Conservation (phyloP, 345 rosid genomes). For the Turnera subulata region DNA sequence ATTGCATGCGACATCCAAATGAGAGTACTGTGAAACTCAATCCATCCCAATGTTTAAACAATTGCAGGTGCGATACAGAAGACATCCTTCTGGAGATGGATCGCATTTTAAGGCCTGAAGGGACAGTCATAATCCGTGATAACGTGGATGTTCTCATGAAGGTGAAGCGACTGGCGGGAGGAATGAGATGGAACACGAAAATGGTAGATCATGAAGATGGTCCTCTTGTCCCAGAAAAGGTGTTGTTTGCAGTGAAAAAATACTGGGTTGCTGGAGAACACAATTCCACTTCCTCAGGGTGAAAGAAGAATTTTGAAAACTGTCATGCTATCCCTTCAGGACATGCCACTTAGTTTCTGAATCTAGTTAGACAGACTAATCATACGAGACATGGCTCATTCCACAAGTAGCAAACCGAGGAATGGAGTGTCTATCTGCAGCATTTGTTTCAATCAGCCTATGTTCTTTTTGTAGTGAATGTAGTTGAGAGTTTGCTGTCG, state of each 20-base stretch:
- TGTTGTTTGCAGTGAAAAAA: slow-evolving; percentile 30
- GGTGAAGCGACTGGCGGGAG: slow-evolving; percentile 21
- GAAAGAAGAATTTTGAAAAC: neutral
- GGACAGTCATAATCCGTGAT: slow-evolving; percentile 32
- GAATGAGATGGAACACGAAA: slow-evolving; percentile 32
- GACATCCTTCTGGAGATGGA: slow-evolving; percentile 34
- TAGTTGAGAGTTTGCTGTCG: too few species aligned
- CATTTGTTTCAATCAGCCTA: too few species aligned
- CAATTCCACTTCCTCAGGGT: slow-evolving; percentile 17
- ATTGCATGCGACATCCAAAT: neutral
- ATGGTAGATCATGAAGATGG: slow-evolving; percentile 35
- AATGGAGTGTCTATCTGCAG: too few species aligned
- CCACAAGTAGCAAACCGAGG: neutral
- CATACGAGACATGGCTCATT: too few species aligned
- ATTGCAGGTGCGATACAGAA: slow-evolving; percentile 23
- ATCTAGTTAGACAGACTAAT: neutral
- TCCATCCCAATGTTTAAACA: neutral
- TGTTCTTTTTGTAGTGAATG: too few species aligned
- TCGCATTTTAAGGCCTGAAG: slow-evolving; percentile 31
- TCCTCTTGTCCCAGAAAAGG: slow-evolving; percentile 24
- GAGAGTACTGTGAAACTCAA: neutral
- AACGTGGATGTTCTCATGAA: slow-evolving; percentile 17
- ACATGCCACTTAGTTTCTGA: slow-evolving; percentile 2
- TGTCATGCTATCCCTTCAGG: neutral
- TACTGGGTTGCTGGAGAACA: slow-evolving; percentile 29